These are phyloP conservation scores for Setomelanomma holmii DNA, from an alignment of 2,329 filamentous ascomycete genomes.

Conservation along the genomic window DNA sequence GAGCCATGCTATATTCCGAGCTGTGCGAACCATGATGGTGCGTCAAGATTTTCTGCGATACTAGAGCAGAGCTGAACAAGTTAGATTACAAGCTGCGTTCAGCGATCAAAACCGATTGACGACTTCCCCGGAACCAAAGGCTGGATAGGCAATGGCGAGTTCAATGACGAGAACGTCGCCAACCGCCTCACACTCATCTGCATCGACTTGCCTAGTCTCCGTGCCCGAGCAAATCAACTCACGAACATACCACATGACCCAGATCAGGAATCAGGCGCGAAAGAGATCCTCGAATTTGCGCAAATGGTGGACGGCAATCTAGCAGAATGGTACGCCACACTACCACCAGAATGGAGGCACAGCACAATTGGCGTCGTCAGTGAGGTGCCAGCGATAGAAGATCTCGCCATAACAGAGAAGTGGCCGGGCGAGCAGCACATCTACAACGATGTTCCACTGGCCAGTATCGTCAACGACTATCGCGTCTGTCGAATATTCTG, in stretches of 20 bases:
- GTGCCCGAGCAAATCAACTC: slow-evolving; percentile 42
- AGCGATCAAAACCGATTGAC: slow-evolving; percentile 48
- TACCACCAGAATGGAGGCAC: slow-evolving; percentile 46
- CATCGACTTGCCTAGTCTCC: slow-evolving; percentile 48
- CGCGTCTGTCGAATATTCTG: slow-evolving; percentile 51
- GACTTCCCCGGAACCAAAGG: slow-evolving; percentile 45
- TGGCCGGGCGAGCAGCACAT: slow-evolving; percentile 51
- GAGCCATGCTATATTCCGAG: slow-evolving; percentile 49
- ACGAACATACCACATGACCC: slow-evolving; percentile 30
- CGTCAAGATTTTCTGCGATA: background rate
- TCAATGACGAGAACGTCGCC: slow-evolving; percentile 48
- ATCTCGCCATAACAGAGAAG: slow-evolving; percentile 35
- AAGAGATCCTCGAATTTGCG: slow-evolving; percentile 43
- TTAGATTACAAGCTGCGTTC: slow-evolving; percentile 50
- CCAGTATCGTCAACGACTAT: slow-evolving; percentile 52
- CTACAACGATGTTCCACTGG: slow-evolving; percentile 49
- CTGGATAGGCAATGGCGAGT: slow-evolving; percentile 42
- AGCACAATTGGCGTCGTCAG: slow-evolving; percentile 39
- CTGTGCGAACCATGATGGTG: slow-evolving; percentile 52
- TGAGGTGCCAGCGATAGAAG: slow-evolving; percentile 28
- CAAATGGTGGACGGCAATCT: slow-evolving; percentile 47
- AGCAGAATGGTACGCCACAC: slow-evolving; percentile 45
- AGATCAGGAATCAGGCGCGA: slow-evolving; percentile 34
- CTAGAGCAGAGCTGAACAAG: slow-evolving; percentile 2
- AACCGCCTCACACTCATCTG: slow-evolving; percentile 50